Percentiles rank a stretch among this genome's conserved stretches.
These are phyloP conservation scores for Aureobasidium vineae DNA, from an alignment of 2,329 filamentous ascomycete genomes.

Conservation along the genomic window DNA sequence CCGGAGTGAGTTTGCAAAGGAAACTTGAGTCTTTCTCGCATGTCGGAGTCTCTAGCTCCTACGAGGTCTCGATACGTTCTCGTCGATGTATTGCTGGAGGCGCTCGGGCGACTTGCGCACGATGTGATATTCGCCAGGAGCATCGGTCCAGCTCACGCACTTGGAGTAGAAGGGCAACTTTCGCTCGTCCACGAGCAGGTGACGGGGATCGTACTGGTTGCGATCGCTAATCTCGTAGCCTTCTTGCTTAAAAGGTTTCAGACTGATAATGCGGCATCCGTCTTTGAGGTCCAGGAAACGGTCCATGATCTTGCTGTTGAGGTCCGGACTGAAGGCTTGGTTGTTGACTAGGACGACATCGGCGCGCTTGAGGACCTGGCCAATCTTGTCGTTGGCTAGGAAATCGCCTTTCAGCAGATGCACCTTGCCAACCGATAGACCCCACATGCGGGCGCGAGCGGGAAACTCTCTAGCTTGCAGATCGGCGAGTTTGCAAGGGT, in stretches of 20 bases:
- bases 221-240: constrained; percentile 70
- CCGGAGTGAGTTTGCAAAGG: background rate
- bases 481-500: constrained; percentile 77
- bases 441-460: constrained; percentile 86
- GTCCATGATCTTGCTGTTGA: constrained; percentile 80
- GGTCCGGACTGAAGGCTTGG: constrained; percentile 84
- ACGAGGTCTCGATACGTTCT: background rate
- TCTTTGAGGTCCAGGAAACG: constrained; percentile 93
- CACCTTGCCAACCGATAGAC: constrained; percentile 74
- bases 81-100: constrained; percentile 2
- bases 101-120: constrained; percentile 59
- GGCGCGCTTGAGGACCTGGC: constrained; percentile 71
- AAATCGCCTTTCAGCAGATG: constrained; percentile 82
- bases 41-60: background rate
- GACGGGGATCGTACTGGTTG: constrained; percentile 77
- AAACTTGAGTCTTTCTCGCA: background rate
- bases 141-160: constrained; percentile 86
- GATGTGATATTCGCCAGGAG: constrained; percentile 82
- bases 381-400: constrained; percentile 67
- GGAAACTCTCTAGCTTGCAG: constrained; percentile 79
- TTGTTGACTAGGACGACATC: constrained; percentile 99
- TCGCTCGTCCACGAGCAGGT: constrained; percentile 73
- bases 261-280: constrained; percentile 83
- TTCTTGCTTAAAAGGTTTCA: constrained; percentile 86
- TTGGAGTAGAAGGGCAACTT: constrained; percentile 65